A percentile compares a stretch with the other conserved stretches of the same genome.
Evolutionary conservation across 2,329 filamentous ascomycete species (phyloP).

Genomic region (Fusarium sororula): DNA sequence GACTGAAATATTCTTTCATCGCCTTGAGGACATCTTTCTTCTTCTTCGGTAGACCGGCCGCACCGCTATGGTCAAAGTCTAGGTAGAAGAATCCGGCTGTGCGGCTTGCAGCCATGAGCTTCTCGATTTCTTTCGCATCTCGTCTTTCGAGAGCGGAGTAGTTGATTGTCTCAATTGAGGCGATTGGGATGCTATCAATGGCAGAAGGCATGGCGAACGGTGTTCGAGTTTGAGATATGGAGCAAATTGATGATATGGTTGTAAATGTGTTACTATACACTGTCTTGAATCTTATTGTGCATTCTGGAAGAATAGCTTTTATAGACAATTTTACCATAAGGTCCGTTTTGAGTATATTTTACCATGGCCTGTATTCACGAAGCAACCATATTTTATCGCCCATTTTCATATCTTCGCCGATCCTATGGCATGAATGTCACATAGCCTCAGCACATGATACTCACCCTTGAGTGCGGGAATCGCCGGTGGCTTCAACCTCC

Average conservation of each 20-base stretch:
- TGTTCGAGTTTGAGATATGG: not conserved
- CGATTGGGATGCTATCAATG: too few species aligned
- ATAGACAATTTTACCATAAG: not conserved
- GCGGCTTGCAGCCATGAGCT: not conserved
- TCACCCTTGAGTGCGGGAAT: not conserved
- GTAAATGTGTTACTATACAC: not conserved
- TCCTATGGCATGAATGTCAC: not conserved
- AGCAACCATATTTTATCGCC: too few species aligned
- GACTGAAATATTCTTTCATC: not conserved
- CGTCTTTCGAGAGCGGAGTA: not conserved
- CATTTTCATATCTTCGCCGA: not conserved
- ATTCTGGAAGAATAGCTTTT: not conserved
- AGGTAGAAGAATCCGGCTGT: not conserved
- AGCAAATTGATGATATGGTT: not conserved
- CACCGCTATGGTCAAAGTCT: not conserved
- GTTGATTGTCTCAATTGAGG: not conserved
- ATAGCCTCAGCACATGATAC: not conserved
- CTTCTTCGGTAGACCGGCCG: not conserved
- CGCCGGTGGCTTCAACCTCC: not conserved
- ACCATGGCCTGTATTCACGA: too few species aligned
- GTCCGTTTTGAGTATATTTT: too few species aligned
- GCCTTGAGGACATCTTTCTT: not conserved
- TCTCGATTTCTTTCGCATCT: not conserved
- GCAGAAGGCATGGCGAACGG: not conserved
- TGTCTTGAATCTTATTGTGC: too few species aligned